Evolutionary conservation across 495 filamentous ascomycete genomes (phyloP).

Genomic region (Neurospora sp.): DNA sequence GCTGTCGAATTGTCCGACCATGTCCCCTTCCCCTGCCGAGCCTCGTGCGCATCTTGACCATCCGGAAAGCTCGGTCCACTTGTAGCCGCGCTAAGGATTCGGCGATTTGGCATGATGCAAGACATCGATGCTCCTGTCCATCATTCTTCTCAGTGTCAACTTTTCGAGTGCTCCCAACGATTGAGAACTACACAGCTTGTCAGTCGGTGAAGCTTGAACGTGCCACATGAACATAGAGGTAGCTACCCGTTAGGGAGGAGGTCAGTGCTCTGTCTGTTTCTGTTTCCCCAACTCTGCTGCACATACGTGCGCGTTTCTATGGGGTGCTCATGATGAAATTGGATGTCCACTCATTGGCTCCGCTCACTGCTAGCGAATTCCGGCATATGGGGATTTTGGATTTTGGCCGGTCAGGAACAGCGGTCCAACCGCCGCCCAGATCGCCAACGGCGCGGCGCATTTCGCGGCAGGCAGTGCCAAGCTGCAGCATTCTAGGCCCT

Average conservation of each 20-base stretch:
- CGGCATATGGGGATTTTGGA: neutral
- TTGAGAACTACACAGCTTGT: neutral
- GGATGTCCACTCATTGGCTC: neutral
- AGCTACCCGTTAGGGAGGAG: neutral
- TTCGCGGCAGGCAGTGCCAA: neutral
- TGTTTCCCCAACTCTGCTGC: no score
- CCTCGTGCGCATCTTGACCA: neutral
- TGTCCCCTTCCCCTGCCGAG: neutral
- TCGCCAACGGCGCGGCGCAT: neutral
- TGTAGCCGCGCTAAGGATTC: neutral
- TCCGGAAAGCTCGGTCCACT: neutral
- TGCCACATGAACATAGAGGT: neutral
- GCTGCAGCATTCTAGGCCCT: neutral
- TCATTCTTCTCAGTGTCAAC: neutral
- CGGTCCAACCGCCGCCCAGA: neutral
- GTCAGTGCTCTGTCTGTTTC: no score
- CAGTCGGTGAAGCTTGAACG: neutral
- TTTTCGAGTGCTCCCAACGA: neutral
- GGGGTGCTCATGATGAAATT: neutral
- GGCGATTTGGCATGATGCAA: neutral
- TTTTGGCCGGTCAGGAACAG: neutral
- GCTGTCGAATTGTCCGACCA: neutral
- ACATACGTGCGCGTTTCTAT: neutral
- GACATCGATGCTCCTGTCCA: neutral
- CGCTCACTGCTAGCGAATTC: neutral